Base-by-base conservation (phyloP, 805 yeast genomes). In the Grigorovia humatica region DNA sequence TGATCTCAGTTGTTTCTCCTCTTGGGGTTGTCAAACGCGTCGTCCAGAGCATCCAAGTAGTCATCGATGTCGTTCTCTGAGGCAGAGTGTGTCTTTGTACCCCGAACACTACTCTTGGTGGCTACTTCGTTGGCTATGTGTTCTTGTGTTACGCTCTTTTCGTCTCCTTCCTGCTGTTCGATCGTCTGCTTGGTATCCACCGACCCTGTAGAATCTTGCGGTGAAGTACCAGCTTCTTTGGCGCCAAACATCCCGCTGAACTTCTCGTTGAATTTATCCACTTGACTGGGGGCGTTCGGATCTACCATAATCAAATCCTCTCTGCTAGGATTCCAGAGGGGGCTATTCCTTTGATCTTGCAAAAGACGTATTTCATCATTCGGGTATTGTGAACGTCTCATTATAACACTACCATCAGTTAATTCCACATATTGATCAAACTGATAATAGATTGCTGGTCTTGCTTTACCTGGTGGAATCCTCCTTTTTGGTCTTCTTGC, bases 401-500 rank as follows among this genome's bases (percentile, higher is more conserved):
- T 74, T 38, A 89, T 74, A 1, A 95, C 96, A 32, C 96, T 85
- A 1, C 99, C 99, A 66, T 93, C 99, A 57, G 95, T 84, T 53
- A 90, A 76, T 69, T 91, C 96, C n/a, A 93, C 90, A 41, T 77
- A 70, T 35, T 90, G 85, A 57, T 91, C 89, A 66, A 93, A 93
- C 67, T 88, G 88, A 71, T 91, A 79, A 69, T 88, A 90, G 43
- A 93, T 85, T 38, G 96, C 89, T 1, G 98, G 97, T 69, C 97
- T 80, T 17, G 96, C 89, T 66, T 85, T 85, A 51, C 97, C 97
- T 51, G 83, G 69, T 54, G 73, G 69, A 59, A 86, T 84, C 66
- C 80, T 83, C 65, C 79, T 82, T 69, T 78, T 66, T 49, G 88
- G 88, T 70, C 91, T 78, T 52, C 66, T 63, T 43, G 74, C 70